Base-by-base conservation (phyloP, 192 early-diverging fungal species). In the Entrophospora sp. region DNA sequence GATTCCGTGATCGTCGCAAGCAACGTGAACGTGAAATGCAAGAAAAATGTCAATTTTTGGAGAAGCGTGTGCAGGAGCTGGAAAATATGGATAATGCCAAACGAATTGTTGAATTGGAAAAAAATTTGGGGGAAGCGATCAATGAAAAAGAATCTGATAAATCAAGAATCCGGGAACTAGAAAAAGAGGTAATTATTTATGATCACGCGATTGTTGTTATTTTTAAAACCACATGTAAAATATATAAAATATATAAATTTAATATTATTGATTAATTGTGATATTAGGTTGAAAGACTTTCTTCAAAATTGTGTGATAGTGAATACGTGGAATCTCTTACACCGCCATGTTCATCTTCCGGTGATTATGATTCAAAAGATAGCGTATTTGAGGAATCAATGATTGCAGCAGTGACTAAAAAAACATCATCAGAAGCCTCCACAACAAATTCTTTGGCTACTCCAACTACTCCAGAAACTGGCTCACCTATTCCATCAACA, bases 1-100 rank as follows among this genome's bases (percentile, higher is more conserved):
- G 85, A 36, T 86, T 86, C 66, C 76, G 85, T 44, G 82, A 83
- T 52, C 83, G 85, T 2, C 77, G 85, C 61, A 86, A 86, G 53
- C 78, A 83, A 60, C 76, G 83, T 12, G 85, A 84, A 66, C 70
- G 77, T 31, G 85, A 83, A 36, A 75, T 83, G 63, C 71, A 75
- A 18, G 71, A 78, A 14, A 73, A 78, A 64, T 86, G 81, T 55
- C 35, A 76, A 64, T 73, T 71, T 13, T 66, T 86, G 10, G 83
- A 86, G 58, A 20, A 36, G 12, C 52, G 69, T 18, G 63, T 70
- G 12, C 63, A 60, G 49, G 69, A 70, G 38, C 42, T 78, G 5
- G 77, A 75, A 38, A 36, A 38, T 51, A 69, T 72, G 7, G 31
- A 75, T 38, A 61, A 13, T 49, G 59, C 36, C 27, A 62, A 62